These are phyloP conservation scores for Volutella citrinella DNA, from an alignment of 2,329 filamentous ascomycete species.

Conservation along the genomic window DNA sequence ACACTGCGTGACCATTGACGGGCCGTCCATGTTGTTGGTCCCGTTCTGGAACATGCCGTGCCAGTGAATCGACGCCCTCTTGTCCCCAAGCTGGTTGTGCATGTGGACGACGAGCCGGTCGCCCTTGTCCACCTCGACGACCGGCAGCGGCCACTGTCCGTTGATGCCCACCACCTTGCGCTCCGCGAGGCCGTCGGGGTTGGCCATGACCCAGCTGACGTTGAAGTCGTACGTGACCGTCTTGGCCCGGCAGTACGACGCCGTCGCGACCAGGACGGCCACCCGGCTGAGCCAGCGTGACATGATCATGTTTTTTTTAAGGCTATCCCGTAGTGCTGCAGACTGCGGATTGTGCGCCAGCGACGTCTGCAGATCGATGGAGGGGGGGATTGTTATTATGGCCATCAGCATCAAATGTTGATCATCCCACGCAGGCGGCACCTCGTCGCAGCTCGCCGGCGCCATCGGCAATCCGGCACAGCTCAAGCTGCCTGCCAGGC, in stretches of 20 bases:
- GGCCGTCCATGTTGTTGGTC: constrained; percentile 58
- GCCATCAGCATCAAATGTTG: no score
- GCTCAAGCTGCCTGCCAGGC: no score
- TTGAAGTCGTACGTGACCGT: constrained; percentile 58
- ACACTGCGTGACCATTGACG: constrained; percentile 53
- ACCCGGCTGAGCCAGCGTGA: constrained; percentile 1
- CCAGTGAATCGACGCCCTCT: constrained; percentile 51
- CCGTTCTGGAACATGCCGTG: constrained; percentile 61
- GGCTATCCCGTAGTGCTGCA: no score
- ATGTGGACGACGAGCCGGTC: constrained; percentile 49
- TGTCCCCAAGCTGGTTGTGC: constrained; percentile 47
- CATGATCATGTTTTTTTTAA: constrained; percentile 3
- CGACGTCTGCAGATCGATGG: no score
- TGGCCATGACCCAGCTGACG: constrained; percentile 57
- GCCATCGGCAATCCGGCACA: no score
- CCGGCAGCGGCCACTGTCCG: constrained; percentile 60
- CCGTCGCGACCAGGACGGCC: constrained; percentile 6
- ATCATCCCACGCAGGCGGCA: no score
- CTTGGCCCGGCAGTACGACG: constrained; percentile 17
- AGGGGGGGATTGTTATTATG: no score
- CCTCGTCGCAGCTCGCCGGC: no score
- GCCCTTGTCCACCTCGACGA: constrained; percentile 52
- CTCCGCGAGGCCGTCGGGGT: constrained; percentile 56
- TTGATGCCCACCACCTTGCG: constrained; percentile 65
- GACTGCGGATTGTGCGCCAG: no score